A percentile compares a stretch with the other conserved stretches of the same genome.
phyloP scores from a whole-genome alignment of 208 protist genomes.

The Trypanosoma scelopori region DNA sequence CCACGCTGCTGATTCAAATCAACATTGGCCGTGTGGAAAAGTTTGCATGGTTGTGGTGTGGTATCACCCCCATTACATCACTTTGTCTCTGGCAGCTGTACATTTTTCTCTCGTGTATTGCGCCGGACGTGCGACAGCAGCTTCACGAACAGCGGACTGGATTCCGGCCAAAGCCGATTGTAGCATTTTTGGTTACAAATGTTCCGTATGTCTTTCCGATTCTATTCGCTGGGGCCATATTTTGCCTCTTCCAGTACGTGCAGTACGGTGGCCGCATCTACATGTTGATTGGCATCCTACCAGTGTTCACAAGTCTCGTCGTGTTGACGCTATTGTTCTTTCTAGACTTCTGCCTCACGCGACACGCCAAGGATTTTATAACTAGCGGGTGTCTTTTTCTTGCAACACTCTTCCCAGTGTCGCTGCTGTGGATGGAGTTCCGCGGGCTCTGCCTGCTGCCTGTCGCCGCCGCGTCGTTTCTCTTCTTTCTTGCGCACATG shows the following conservation, averaged over 20 bases:
- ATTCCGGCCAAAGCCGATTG: constrained; percentile 44
- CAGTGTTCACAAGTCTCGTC: constrained; percentile 50
- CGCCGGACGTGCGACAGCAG: constrained; percentile 48
- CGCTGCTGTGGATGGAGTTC: constrained; percentile 55
- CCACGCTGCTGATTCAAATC: constrained; percentile 66
- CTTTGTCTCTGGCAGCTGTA: constrained; percentile 78
- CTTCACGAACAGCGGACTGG: constrained; percentile 45
- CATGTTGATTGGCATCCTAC: constrained; percentile 56
- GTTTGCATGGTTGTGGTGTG: constrained; percentile 82
- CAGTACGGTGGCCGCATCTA: constrained; percentile 62
- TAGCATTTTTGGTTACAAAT: constrained; percentile 64
- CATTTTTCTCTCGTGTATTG: constrained; percentile 50
- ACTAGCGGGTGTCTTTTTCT: constrained; percentile 57
- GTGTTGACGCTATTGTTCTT: constrained; percentile 65
- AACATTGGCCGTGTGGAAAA: constrained; percentile 47
- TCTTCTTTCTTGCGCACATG: constrained; percentile 58
- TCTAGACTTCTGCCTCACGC: constrained; percentile 55
- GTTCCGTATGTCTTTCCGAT: constrained; percentile 70
- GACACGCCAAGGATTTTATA: constrained; percentile 49
- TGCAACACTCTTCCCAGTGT: constrained; percentile 63
- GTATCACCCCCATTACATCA: constrained; percentile 55
- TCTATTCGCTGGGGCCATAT: constrained; percentile 57
- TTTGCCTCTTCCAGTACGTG: constrained; percentile 69
- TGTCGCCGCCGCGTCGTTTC: constrained; percentile 46
- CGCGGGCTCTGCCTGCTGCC: constrained; percentile 61